Evolutionary conservation across 768 basidiomycete species (phyloP).

Genomic region (Lactifluus piperatus): DNA sequence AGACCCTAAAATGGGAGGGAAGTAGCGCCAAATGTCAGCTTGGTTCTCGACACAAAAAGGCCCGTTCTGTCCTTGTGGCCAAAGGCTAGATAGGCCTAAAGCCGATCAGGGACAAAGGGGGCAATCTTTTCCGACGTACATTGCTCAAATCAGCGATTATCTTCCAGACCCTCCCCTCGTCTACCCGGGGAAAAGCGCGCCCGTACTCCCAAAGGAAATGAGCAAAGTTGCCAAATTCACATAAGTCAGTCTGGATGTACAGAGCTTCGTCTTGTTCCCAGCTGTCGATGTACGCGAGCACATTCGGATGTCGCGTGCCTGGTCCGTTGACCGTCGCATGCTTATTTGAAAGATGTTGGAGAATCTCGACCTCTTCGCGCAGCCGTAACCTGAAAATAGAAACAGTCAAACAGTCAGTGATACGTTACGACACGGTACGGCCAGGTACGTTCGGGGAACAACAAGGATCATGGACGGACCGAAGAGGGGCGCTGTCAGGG

Average conservation of each 20-base stretch:
- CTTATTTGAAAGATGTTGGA: constrained; percentile 57
- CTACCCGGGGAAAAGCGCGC: constrained; percentile 69
- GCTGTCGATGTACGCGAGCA: constrained; percentile 83
- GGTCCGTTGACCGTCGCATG: constrained; percentile 25
- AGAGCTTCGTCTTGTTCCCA: constrained; percentile 91
- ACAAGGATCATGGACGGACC: neutral
- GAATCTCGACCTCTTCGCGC: constrained; percentile 89
- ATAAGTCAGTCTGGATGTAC: constrained; percentile 92
- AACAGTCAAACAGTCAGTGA: neutral
- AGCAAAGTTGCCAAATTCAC: constrained; percentile 86
- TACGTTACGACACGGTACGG: neutral
- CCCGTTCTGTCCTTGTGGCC: neutral
- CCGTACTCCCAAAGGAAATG: constrained; percentile 91
- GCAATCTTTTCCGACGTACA: constrained; percentile 40
- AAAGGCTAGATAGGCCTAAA: constrained; percentile 22
- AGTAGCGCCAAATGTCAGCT: constrained; percentile 22
- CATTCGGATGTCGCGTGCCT: constrained; percentile 56
- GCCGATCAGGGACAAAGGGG: constrained; percentile 16
- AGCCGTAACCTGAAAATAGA: constrained; percentile 54
- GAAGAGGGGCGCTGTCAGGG: neutral
- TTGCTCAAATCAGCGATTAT: constrained; percentile 83
- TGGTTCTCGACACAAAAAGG: neutral
- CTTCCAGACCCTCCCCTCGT: constrained; percentile 95
- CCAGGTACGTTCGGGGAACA: neutral
- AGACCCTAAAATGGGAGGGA: constrained; percentile 48